Evolutionary conservation across 2,329 filamentous ascomycete genomes (phyloP), one percentile per base, ranked within the genome.

Genomic region (Cladosporium colombiae): DNA sequence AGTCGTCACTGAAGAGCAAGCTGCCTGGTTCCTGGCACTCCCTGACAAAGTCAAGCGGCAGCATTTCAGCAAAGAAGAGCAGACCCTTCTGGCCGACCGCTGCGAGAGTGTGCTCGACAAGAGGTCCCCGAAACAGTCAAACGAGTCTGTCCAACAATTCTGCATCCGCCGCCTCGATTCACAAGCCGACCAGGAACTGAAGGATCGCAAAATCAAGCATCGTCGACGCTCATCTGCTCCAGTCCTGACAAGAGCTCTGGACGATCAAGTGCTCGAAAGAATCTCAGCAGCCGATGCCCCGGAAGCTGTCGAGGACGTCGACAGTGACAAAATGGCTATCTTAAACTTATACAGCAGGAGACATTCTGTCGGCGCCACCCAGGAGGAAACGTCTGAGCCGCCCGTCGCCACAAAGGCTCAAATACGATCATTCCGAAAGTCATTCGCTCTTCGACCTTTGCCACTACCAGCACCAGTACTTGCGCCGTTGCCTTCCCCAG

Each of bases 41-140:
- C 90, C 91, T 23, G 86, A 90, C 68, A 92, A 92, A 77, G 84
- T 92, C 69, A 88, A 87, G 74, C 86, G 87, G 69, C 87, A 86
- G 69, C 86, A 90, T 68, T 89, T 93, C 75, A 89, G 88, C 27
- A 83, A 81, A 58, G 89, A 93, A 76, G 91, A 95, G 78, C 89
- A 90, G 71, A 79, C 85, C 52, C 77, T 88, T 66, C 81, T 89
- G 65, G 85, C 85, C 49, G 81, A 81, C 64, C 82, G 83, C 62
- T 81, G 83, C 61, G 80, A 85, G 70, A 83, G 71, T 25, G 70
- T 69, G 16, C 68, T 76, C n/a, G 66, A 67, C 10, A 37, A 25
- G n/a, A 31, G 62, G 52, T 49, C 58, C 31, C 53, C 65, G 35
- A 13, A 65, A 37, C 10, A 21, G 40, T 25, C 65, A 63, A 35